Base-by-base conservation (phyloP, 2,329 filamentous ascomycete species). In the Colletotrichum lini region DNA sequence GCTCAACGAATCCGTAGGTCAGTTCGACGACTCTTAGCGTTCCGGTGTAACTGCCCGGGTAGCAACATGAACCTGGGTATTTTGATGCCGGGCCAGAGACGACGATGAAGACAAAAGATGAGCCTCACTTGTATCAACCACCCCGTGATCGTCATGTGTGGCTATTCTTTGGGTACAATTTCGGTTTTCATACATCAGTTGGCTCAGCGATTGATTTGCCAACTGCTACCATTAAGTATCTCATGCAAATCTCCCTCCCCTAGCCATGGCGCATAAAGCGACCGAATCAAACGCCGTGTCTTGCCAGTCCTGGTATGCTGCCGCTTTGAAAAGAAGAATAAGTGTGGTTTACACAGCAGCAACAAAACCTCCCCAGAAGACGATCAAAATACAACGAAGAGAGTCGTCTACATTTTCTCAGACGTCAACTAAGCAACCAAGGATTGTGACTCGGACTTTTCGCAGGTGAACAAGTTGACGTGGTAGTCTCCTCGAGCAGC, bases 401-500 rank as follows among this genome's bases (percentile, higher is more conserved):
- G 18, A 15, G 18, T 23, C 40, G 26, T 49, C 42, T 53, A 68
- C 13, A 9, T 47, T 58, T 38, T 21, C 30, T 40, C 30, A 38
- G 53, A 38, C 42, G 58, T 60, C 12, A 63, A 53, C 72, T 73
- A 69, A 38, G 56, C 65, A 53, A 65, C 71, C 71, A 65, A 65
- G 30, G 63, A 59, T 62, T 58, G 58, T 44, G 70, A 78, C 62
- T 84, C 82, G 26, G 82, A 77, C 76, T 87, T 86, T 72, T 90
- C 88, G 81, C 93, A 95, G 42, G 90, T 91, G 78, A 96, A 97
- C 38, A 98, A 86, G 80, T 97, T 98, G 78, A 99, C 91, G 79
- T 98, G 94, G 72, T 95, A 90, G 79, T 98, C 95, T 67, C 95
- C 94, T 53, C 94, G 88, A 4, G 95, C 94, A 1, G 95, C 93